Conservation (phyloP, 2,329 filamentous ascomycete species). For the Plectosphaerella sp. region DNA sequence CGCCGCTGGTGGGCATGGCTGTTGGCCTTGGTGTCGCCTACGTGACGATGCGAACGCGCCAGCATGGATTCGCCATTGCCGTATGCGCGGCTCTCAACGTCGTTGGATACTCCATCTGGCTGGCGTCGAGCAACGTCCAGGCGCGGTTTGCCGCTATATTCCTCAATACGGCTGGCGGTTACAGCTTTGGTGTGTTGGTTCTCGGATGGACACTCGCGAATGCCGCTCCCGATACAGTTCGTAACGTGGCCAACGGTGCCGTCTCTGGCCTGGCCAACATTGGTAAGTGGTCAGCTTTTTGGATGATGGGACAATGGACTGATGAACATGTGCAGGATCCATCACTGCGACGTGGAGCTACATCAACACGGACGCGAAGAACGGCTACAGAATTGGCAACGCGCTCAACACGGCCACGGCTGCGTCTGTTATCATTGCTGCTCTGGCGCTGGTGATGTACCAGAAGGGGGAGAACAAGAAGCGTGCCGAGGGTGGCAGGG, state of each 20-base stretch:
- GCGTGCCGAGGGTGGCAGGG: constrained; percentile 15
- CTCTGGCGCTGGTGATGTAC: constrained; percentile 13
- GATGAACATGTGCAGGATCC: constrained; percentile 12
- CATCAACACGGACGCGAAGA: constrained; percentile 20
- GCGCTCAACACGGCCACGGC: constrained; percentile 18
- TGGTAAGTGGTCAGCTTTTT: constrained; percentile 7
- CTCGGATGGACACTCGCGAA: constrained; percentile 21
- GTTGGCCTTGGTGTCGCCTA: constrained; percentile 19
- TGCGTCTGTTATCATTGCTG: constrained; percentile 15
- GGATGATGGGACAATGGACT: neutral
- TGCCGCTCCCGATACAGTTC: constrained; percentile 19
- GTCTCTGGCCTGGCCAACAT: constrained; percentile 20
- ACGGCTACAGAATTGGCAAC: constrained; percentile 19
- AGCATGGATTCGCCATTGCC: constrained; percentile 18
- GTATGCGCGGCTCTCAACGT: constrained; percentile 15
- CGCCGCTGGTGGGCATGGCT: constrained; percentile 16
- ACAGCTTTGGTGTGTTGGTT: constrained; percentile 16
- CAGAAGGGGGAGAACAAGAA: constrained; percentile 20
- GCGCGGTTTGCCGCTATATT: constrained; percentile 21
- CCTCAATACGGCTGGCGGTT: constrained; percentile 20
- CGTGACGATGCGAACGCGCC: constrained; percentile 19
- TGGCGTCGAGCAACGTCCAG: constrained; percentile 16
- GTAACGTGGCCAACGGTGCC: constrained; percentile 19
- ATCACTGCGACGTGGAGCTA: constrained; percentile 22
- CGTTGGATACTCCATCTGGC: constrained; percentile 19